Evolutionary conservation across 495 filamentous ascomycete species (phyloP).

Genomic region (Xylaria sp.): DNA sequence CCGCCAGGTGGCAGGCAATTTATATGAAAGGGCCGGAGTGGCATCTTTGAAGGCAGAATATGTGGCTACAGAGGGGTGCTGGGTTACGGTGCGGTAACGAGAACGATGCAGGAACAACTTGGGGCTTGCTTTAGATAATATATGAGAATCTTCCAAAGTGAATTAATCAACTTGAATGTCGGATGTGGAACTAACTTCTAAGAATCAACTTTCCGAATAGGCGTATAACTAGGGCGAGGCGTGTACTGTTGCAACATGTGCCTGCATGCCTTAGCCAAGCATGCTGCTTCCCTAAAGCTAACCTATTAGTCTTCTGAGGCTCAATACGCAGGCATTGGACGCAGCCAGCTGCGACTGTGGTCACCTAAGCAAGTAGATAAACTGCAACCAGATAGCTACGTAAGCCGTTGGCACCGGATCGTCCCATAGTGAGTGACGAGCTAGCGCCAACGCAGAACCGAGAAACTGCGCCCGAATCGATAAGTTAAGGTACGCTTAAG

Average conservation of each 20-base stretch:
- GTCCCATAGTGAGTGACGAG: no score
- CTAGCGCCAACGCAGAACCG: no score
- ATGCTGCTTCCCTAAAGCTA: no score
- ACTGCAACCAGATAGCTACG: no score
- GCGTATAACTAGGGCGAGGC: neutral
- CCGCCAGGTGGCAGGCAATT: neutral
- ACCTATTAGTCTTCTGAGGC: neutral
- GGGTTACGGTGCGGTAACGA: neutral
- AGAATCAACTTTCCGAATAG: neutral
- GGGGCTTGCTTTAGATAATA: neutral
- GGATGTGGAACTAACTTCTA: neutral
- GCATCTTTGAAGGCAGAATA: conserved; percentile 4
- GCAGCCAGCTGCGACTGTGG: neutral
- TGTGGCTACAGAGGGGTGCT: neutral
- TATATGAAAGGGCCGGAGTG: conserved; percentile 1
- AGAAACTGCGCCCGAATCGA: no score
- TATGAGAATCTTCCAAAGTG: neutral
- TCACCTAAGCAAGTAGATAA: no score
- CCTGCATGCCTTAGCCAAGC: neutral
- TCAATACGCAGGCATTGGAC: neutral
- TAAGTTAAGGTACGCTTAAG: no score
- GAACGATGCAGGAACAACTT: neutral
- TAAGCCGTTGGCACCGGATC: no score
- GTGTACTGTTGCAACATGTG: neutral
- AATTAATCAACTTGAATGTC: neutral